Percentiles rank a stretch among this genome's conserved stretches.
Conservation (phyloP, 2,329 filamentous ascomycete genomes). For the Pseudogymnoascus sp. region DNA sequence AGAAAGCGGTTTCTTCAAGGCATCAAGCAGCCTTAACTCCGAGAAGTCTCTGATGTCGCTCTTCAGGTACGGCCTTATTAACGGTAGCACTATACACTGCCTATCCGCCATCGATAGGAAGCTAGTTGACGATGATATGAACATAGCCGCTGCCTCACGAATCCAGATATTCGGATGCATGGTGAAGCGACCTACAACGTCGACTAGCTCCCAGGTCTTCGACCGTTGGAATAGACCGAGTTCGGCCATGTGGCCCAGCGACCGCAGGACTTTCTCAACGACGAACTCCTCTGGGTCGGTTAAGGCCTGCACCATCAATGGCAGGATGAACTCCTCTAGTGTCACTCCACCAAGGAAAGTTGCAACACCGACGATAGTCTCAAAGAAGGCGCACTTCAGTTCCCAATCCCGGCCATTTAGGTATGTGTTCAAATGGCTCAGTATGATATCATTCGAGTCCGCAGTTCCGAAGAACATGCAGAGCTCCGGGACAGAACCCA, state of each 20-base stretch:
- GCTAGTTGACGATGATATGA: constrained; percentile 66
- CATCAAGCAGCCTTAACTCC: constrained; percentile 68
- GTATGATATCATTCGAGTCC: constrained; percentile 90
- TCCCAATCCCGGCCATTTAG: constrained; percentile 95
- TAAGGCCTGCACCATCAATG: constrained; percentile 89
- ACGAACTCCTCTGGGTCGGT: constrained; percentile 92
- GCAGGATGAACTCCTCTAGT: constrained; percentile 89
- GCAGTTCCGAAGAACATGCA: constrained; percentile 91
- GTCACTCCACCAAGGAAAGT: constrained; percentile 82
- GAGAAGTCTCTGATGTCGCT: constrained; percentile 59
- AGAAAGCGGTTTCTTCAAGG: constrained; percentile 72
- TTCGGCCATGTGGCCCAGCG: constrained; percentile 78
- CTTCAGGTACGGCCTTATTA: constrained; percentile 76
- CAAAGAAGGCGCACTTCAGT: constrained; percentile 92
- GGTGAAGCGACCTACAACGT: constrained; percentile 74
- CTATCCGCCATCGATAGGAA: constrained; percentile 73
- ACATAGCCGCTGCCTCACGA: constrained; percentile 77
- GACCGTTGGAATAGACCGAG: constrained; percentile 78
- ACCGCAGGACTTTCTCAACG: constrained; percentile 80
- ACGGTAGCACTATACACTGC: constrained; percentile 72
- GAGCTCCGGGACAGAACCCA: constrained; percentile 82
- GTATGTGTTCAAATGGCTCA: constrained; percentile 95
- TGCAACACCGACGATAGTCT: constrained; percentile 87
- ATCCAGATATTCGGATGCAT: constrained; percentile 96
- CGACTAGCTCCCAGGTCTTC: constrained; percentile 80